Evolutionary conservation across 768 basidiomycete genomes (phyloP).

Genomic region (Suillus fuscotomentosus): DNA sequence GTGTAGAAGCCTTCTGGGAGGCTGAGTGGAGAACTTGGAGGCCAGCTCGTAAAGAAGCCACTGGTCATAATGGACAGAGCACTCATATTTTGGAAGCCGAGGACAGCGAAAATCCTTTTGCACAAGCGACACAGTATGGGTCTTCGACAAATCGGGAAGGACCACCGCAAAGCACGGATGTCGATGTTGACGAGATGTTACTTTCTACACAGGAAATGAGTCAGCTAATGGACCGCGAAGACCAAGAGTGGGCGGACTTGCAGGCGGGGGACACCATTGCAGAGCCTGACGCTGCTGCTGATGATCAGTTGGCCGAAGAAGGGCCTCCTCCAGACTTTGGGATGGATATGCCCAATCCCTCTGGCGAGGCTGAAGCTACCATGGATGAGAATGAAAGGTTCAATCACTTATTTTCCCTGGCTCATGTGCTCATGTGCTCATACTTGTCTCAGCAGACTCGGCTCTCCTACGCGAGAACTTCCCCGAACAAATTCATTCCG

Average conservation of each 20-base stretch:
- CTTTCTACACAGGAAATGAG: slow-evolving; percentile 35
- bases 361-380: background rate
- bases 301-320: slow-evolving; percentile 9
- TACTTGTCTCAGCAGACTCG: background rate
- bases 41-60: slow-evolving; percentile 27
- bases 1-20: slow-evolving; percentile 85
- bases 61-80: slow-evolving; percentile 22
- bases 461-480: background rate
- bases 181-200: slow-evolving; percentile 29
- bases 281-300: slow-evolving; percentile 6
- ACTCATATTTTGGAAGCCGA: slow-evolving; percentile 18
- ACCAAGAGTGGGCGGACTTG: slow-evolving; percentile 20
- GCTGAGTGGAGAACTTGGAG: slow-evolving; percentile 56
- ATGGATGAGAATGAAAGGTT: background rate
- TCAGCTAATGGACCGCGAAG: slow-evolving; percentile 19
- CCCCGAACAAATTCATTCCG: background rate
- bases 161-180: slow-evolving; percentile 14
- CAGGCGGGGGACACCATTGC: slow-evolving; percentile 17
- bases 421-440: background rate
- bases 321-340: background rate
- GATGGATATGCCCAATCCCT: background rate
- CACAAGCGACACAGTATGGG: slow-evolving; percentile 15
- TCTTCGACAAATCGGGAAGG: slow-evolving; percentile 10
- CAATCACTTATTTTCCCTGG: background rate
- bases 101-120: slow-evolving; percentile 24